These are phyloP conservation scores for Alternaria sp. DNA, from an alignment of 2,329 filamentous ascomycete genomes.

Conservation along the genomic window DNA sequence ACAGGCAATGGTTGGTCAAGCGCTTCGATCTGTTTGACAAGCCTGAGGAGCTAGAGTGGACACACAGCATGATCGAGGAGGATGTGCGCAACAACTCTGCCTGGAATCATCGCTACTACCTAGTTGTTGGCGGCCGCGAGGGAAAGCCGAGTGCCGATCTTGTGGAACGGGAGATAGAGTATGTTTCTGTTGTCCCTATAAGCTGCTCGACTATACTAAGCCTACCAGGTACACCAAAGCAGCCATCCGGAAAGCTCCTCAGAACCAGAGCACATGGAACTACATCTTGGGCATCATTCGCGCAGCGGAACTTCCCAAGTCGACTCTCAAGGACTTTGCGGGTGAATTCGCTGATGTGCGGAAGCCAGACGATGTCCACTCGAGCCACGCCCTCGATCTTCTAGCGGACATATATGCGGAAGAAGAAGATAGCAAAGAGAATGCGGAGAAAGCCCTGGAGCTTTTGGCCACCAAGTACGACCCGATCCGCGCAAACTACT, in stretches of 20 bases:
- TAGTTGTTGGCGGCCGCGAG: constrained; percentile 74
- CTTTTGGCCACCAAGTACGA: constrained; percentile 87
- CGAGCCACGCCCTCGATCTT: constrained; percentile 73
- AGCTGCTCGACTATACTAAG: constrained; percentile 30
- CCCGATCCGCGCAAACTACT: constrained; percentile 89
- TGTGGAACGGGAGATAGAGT: constrained; percentile 78
- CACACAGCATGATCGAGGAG: constrained; percentile 75
- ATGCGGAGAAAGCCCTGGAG: constrained; percentile 74
- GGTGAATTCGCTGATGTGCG: constrained; percentile 62
- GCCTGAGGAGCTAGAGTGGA: constrained; percentile 72
- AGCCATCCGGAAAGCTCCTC: constrained; percentile 80
- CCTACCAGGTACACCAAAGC: constrained; percentile 64
- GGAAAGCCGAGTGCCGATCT: constrained; percentile 60
- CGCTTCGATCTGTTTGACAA: constrained; percentile 63
- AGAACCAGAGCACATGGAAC: constrained; percentile 95
- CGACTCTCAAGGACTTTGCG: constrained; percentile 63
- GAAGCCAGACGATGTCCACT: constrained; percentile 63
- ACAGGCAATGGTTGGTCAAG: constrained; percentile 81
- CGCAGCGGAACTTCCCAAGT: constrained; percentile 66
- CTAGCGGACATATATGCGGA: constrained; percentile 72
- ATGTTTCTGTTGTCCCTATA: constrained; percentile 42
- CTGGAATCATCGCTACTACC: constrained; percentile 95
- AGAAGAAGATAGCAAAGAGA: constrained; percentile 62
- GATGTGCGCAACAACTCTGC: constrained; percentile 97
- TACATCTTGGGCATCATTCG: constrained; percentile 81